Percentiles rank a stretch among this genome's conserved stretches.
Conservation (phyloP, 2,329 filamentous ascomycete genomes). For the Helotiales sp. region DNA sequence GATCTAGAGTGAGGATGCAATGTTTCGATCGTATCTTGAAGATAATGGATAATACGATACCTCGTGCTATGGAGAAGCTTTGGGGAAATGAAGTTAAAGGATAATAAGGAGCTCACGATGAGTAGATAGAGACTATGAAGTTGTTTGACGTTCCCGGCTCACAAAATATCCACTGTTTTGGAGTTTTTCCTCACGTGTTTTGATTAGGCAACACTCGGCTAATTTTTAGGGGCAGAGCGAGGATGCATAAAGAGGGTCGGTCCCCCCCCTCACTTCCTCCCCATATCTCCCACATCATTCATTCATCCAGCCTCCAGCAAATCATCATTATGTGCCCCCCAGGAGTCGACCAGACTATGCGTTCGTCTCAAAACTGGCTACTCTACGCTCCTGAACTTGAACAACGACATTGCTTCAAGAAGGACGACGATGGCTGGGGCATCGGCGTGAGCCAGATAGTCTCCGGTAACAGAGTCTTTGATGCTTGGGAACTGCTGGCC, state of each 20-base stretch:
- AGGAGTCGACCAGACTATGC: constrained; percentile 14
- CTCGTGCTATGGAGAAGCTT: no score
- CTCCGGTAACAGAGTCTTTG: no score
- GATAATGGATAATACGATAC: no score
- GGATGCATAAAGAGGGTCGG: not conserved
- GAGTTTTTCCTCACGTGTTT: not conserved
- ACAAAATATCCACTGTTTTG: no score
- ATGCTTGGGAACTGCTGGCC: not conserved
- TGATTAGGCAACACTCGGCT: not conserved
- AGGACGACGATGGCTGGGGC: not conserved
- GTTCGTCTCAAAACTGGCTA: not conserved
- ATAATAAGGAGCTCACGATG: no score
- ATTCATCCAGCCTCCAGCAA: not conserved
- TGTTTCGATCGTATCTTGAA: no score
- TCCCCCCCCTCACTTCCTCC: not conserved
- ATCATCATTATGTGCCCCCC: constrained; percentile 13
- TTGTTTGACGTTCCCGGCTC: no score
- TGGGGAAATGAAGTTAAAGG: no score
- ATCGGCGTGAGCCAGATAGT: not conserved
- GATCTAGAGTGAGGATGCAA: no score
- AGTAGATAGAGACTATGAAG: constrained; percentile 4
- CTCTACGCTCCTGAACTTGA: constrained; percentile 7
- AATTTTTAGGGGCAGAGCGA: not conserved
- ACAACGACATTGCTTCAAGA: not conserved
- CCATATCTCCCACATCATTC: not conserved